Conservation (phyloP, 2,329 filamentous ascomycete genomes). For the Stachybotrys chartarum region DNA sequence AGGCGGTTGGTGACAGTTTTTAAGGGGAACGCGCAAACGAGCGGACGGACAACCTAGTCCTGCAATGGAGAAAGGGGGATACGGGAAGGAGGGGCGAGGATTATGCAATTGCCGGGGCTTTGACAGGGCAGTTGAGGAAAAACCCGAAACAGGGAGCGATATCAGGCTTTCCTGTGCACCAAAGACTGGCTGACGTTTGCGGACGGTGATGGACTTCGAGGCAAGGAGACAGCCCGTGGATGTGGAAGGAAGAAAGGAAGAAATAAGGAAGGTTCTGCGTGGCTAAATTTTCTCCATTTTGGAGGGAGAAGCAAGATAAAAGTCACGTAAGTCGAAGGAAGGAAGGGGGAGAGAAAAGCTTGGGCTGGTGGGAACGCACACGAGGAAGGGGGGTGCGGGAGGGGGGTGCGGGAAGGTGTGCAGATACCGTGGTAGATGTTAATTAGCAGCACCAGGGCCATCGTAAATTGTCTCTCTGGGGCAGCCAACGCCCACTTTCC, state of each 20-base stretch:
- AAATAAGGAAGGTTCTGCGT: background rate
- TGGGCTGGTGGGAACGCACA: background rate
- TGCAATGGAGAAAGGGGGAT: conserved; percentile 14
- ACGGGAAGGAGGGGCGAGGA: conserved; percentile 16
- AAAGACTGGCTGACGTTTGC: background rate
- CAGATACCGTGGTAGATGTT: conserved; percentile 2
- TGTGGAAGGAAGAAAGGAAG: conserved; percentile 5
- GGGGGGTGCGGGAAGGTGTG: conserved; percentile 6
- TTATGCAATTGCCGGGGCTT: conserved; percentile 29
- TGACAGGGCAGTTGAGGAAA: conserved; percentile 9
- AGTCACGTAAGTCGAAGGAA: conserved; percentile 5
- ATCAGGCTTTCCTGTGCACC: conserved; percentile 20
- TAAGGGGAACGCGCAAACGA: conserved; percentile 30
- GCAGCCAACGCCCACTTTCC: background rate
- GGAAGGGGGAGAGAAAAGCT: conserved; percentile 3
- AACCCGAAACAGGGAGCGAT: conserved; percentile 11
- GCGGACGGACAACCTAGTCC: conserved; percentile 27
- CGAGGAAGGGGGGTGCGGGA: conserved; percentile 1
- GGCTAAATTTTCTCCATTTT: background rate
- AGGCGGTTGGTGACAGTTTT: conserved; percentile 19
- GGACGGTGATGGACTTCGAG: conserved; percentile 1
- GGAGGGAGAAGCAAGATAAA: conserved; percentile 4
- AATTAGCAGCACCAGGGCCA: background rate
- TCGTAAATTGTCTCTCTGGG: background rate
- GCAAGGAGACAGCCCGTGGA: conserved; percentile 8